These are phyloP conservation scores for Gomphus sp. DNA, from an alignment of 1,284 basidiomycete species.

Conservation along the genomic window DNA sequence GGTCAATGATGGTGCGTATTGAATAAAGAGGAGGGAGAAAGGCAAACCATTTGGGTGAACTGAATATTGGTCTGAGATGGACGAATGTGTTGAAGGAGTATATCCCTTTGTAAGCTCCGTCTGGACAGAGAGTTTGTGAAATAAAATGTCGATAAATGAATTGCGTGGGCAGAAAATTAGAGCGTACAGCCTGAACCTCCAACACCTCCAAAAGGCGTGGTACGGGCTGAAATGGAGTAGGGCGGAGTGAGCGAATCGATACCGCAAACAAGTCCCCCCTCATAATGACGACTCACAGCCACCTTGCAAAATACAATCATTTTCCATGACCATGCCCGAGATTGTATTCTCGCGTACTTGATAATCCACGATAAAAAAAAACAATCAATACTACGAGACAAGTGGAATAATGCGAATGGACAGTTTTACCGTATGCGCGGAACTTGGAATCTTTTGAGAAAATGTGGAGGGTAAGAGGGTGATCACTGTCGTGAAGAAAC, in stretches of 20 bases:
- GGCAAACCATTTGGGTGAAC: background rate
- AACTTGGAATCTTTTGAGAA: slow-evolving; percentile 38
- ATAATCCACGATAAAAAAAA: slow-evolving; percentile 4
- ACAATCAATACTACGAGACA: background rate
- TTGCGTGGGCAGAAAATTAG: no score
- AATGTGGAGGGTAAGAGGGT: slow-evolving; percentile 41
- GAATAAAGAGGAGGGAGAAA: background rate
- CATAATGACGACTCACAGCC: slow-evolving; percentile 33
- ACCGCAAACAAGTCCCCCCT: no score
- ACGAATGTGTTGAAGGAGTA: slow-evolving; percentile 25
- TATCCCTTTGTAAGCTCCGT: slow-evolving; percentile 37
- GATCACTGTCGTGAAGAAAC: slow-evolving; percentile 22
- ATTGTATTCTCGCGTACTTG: slow-evolving; percentile 62
- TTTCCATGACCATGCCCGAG: slow-evolving; percentile 55
- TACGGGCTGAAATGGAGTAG: no score
- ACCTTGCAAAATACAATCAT: slow-evolving; percentile 50
- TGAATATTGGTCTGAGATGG: background rate
- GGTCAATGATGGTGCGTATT: background rate
- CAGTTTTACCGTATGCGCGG: slow-evolving; percentile 46
- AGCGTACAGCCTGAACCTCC: slow-evolving; percentile 38
- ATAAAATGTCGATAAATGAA: background rate
- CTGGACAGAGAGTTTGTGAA: no score
- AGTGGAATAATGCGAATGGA: background rate
- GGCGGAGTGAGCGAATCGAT: no score
- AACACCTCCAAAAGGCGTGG: slow-evolving; percentile 39